Base-by-base conservation (phyloP, 2,329 filamentous ascomycete genomes). In the Gliomastix tumulicola region DNA sequence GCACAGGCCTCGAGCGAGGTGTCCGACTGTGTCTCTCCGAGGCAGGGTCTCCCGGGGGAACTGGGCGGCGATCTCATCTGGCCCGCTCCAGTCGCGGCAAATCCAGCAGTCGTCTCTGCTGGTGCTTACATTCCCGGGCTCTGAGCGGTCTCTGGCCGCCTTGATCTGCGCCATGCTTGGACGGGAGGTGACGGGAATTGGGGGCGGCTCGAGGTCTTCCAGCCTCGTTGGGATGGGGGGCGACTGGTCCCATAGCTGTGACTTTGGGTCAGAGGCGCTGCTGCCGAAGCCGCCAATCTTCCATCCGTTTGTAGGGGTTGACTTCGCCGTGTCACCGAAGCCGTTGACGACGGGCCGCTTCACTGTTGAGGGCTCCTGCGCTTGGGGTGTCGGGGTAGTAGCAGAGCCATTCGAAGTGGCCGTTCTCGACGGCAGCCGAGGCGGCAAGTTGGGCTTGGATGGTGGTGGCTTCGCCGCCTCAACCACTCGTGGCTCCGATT, bases 31-130 rank as follows among this genome's bases (percentile, higher is more conserved):
- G 31, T 78, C 71, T 13, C 66, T 60, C 15, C 68, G 64, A 5
- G 87, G 87, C 15, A 96, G 71, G 2, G 78, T 75, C 31, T 82
- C 62, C 21, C 80, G 70, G 6, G 89, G 88, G 51, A 87, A 88
- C 45, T 78, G 80, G 6, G 84, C 74, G 6, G 88, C 90, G 46
- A 94, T 81, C 12, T 60, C 60, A 59, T 97, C 92, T 0, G 88
- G 83, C 0, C 63, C 79, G 7, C 86, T 88, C 59, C 94, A 97
- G 62, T 97, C 89, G 45, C 89, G 79, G 55, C 92, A 97, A 40
- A 79, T 66, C 36, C 95, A 69, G 56, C 92, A 97, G n/a, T 60
- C 56, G 21, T 52, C 49, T 13, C 49, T 45, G 16, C 17, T 28
- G 7, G 25, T 16, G 7, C 13, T 28, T 5, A 28, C 25, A 16